These are phyloP conservation scores for Hemileccinum rubropunctum DNA, from an alignment of 768 basidiomycete genomes.

Conservation along the genomic window DNA sequence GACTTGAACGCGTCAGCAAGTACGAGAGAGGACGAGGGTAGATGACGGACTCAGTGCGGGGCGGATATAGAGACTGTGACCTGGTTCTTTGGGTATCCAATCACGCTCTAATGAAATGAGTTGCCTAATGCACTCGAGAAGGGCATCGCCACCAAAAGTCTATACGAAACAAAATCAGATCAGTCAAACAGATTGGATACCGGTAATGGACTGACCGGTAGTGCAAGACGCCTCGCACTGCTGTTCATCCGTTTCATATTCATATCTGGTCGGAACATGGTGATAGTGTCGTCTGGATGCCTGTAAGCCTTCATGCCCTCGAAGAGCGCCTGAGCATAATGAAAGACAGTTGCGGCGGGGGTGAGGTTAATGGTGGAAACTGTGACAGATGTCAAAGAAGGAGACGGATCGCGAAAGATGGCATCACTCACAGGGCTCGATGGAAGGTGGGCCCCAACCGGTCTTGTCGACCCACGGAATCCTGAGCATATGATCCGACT, in stretches of 20 bases:
- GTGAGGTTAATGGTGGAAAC: constrained; percentile 22
- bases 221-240: constrained; percentile 72
- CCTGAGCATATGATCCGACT: constrained; percentile 85
- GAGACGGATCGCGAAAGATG: background rate
- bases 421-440: constrained; percentile 69
- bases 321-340: constrained; percentile 90
- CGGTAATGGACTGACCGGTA: constrained; percentile 52
- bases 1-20: constrained; percentile 43
- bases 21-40: background rate
- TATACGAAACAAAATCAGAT: constrained; percentile 29
- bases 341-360: constrained; percentile 66
- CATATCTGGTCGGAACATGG: constrained; percentile 93
- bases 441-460: constrained; percentile 84
- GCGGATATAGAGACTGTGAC: constrained; percentile 90
- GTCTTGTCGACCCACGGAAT: constrained; percentile 65
- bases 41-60: constrained; percentile 60
- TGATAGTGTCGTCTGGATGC: constrained; percentile 65
- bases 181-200: background rate
- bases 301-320: constrained; percentile 96
- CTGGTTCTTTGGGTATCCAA: constrained; percentile 89
- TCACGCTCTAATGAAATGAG: constrained; percentile 80
- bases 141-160: constrained; percentile 75
- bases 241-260: constrained; percentile 96
- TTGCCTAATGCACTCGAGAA: constrained; percentile 80
- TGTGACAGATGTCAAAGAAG: constrained; percentile 13